Percentiles rank a stretch among this genome's conserved stretches.
Evolutionary conservation across 768 basidiomycete species (phyloP).

Genomic region (Tricholoma matsutake): DNA sequence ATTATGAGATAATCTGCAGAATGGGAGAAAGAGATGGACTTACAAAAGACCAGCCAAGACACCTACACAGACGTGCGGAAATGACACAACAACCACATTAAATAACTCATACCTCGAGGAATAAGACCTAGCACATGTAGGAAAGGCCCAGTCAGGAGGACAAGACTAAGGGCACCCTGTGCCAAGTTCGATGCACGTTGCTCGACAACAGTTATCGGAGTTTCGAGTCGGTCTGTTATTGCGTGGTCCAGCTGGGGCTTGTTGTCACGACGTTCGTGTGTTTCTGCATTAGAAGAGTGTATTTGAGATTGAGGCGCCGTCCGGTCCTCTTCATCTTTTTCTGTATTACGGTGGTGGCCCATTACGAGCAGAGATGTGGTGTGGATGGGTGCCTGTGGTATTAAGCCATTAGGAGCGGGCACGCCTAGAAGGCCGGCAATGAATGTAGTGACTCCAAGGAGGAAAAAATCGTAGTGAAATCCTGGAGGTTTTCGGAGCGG

Average conservation of each 20-base stretch:
- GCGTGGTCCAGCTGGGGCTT: conserved; percentile 3
- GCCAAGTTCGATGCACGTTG: conserved; percentile 91
- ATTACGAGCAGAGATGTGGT: conserved; percentile 77
- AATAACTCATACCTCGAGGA: conserved; percentile 51
- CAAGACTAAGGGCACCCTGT: conserved; percentile 76
- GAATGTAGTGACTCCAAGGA: conserved; percentile 88
- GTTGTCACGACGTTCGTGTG: conserved; percentile 10
- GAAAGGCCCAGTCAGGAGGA: conserved; percentile 80
- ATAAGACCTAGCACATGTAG: conserved; percentile 76
- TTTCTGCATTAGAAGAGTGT: conserved; percentile 2
- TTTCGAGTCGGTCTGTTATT: conserved; percentile 29
- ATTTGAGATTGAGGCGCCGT: conserved; percentile 11
- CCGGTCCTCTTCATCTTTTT: conserved; percentile 33
- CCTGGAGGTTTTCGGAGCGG: conserved; percentile 89
- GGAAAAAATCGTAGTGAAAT: conserved; percentile 86
- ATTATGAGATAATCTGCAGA: background rate
- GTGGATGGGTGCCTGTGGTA: conserved; percentile 91
- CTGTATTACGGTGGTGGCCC: conserved; percentile 41
- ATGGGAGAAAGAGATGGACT: conserved; percentile 23
- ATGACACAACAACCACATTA: background rate
- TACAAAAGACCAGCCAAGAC: conserved; percentile 87
- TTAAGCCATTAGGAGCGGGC: conserved; percentile 84
- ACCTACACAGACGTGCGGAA: conserved; percentile 28
- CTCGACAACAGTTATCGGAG: conserved; percentile 78
- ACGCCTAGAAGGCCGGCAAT: conserved; percentile 83